phyloP scores from a whole-genome alignment of 2,329 filamentous ascomycete genomes.

The Emmonsia crescens region DNA sequence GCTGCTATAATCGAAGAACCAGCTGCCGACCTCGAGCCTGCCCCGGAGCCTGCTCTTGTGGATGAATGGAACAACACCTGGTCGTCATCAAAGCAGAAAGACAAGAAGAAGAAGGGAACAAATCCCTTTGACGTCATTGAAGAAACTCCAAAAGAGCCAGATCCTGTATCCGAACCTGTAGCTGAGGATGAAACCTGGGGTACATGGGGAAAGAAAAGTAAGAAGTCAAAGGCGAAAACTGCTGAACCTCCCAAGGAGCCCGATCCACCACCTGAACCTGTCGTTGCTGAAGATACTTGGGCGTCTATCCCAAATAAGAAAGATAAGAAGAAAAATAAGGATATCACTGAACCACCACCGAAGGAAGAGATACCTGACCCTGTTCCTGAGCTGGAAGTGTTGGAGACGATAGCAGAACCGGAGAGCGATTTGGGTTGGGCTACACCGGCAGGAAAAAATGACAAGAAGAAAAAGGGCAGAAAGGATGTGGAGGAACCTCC shows the following conservation, averaged over 20 bases:
- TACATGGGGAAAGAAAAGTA: slow-evolving; percentile 29
- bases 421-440: slow-evolving; percentile 10
- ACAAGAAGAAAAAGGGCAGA: slow-evolving; percentile 33
- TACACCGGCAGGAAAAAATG: background rate
- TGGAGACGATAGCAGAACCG: slow-evolving; percentile 17
- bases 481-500: slow-evolving; percentile 32
- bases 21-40: slow-evolving; percentile 15
- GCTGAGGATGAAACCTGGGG: slow-evolving; percentile 18
- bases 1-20: slow-evolving; percentile 28
- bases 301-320: slow-evolving; percentile 25
- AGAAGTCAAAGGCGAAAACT: slow-evolving; percentile 23
- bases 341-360: background rate
- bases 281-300: slow-evolving; percentile 20
- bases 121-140: slow-evolving; percentile 26
- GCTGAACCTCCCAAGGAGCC: slow-evolving; percentile 22
- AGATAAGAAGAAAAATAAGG: slow-evolving; percentile 22
- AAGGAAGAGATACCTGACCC: background rate
- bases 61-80: slow-evolving; percentile 11
- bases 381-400: slow-evolving; percentile 9
- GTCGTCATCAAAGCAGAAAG: slow-evolving; percentile 28
- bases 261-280: slow-evolving; percentile 11
- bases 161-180: slow-evolving; percentile 13
- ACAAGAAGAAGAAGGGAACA: slow-evolving; percentile 38
- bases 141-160: slow-evolving; percentile 20
- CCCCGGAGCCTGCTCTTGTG: slow-evolving; percentile 2